Evolutionary conservation across 208 protist genomes (phyloP).

Genomic region (Crithidia brevicula): DNA sequence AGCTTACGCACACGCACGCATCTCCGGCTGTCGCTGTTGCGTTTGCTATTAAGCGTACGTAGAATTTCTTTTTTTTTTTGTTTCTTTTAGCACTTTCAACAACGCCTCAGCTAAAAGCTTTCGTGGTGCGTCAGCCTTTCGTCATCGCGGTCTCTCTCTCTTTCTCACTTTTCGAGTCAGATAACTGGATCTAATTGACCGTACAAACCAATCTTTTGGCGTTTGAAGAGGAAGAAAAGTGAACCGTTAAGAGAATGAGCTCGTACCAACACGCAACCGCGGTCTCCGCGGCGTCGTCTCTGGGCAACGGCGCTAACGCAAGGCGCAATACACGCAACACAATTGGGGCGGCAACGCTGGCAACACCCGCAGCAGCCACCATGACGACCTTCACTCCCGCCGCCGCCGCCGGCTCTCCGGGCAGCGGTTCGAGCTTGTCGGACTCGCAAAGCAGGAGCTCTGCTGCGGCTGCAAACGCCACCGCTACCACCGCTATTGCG

Average conservation of each 20-base stretch:
- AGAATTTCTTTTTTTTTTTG: constrained; percentile 11
- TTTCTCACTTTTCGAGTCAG: not conserved
- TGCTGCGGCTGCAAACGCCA: not conserved
- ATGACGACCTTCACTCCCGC: not conserved
- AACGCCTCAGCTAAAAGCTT: too few species aligned
- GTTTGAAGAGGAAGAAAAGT: not conserved
- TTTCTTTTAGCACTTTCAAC: too few species aligned
- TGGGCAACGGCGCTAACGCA: constrained; percentile 14
- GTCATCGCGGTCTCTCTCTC: not conserved
- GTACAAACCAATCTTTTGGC: too few species aligned
- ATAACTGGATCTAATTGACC: too few species aligned
- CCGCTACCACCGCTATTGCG: not conserved
- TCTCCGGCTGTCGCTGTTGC: too few species aligned
- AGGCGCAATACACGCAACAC: constrained; percentile 7
- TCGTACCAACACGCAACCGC: constrained; percentile 16
- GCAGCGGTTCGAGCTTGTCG: not conserved
- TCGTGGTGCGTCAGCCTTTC: not conserved
- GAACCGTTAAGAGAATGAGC: constrained; percentile 23
- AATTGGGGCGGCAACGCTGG: constrained; percentile 3
- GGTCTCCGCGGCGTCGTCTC: constrained; percentile 1
- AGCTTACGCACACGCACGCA: too few species aligned
- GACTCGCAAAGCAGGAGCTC: constrained; percentile 8
- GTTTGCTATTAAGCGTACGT: too few species aligned
- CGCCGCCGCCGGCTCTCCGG: not conserved
- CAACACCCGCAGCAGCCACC: not conserved